Conservation (phyloP, 306 rosid genomes). For the Macrotyloma uniflorum region DNA sequence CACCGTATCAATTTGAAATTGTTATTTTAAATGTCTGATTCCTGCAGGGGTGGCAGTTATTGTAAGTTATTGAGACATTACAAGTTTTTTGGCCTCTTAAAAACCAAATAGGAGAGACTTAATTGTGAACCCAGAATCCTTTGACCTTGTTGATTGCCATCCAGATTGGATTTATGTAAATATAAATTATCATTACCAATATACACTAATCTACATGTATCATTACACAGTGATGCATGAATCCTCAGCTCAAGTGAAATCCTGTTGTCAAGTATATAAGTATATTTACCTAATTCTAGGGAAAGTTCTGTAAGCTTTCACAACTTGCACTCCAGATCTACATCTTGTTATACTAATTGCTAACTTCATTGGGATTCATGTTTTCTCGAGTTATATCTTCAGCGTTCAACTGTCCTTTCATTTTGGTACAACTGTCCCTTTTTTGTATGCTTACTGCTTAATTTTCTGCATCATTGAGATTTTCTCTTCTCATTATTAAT, state of each 20-base stretch:
- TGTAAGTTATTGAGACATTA: neutral
- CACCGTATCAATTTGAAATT: neutral
- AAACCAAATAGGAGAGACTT: neutral
- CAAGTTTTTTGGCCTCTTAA: neutral
- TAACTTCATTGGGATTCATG: neutral
- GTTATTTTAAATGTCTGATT: neutral
- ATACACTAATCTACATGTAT: neutral
- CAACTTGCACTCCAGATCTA: neutral
- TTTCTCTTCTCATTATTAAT: neutral
- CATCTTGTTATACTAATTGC: neutral
- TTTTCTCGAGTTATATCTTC: neutral
- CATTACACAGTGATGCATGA: neutral
- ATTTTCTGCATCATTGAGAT: neutral
- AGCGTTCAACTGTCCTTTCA: neutral
- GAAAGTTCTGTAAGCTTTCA: neutral
- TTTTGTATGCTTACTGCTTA: neutral
- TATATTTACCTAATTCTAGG: slow-evolving; percentile 10
- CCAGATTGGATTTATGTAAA: neutral
- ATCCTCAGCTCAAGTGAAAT: neutral
- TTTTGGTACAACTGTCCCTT: neutral
- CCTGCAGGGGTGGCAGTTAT: neutral
- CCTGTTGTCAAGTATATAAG: neutral
- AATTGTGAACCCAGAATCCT: slow-evolving; percentile 1
- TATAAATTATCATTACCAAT: neutral
- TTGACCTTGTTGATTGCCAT: slow-evolving; percentile 8